phyloP scores from a whole-genome alignment of 164 flowering plant species.

The Aristolochia fimbriata region DNA sequence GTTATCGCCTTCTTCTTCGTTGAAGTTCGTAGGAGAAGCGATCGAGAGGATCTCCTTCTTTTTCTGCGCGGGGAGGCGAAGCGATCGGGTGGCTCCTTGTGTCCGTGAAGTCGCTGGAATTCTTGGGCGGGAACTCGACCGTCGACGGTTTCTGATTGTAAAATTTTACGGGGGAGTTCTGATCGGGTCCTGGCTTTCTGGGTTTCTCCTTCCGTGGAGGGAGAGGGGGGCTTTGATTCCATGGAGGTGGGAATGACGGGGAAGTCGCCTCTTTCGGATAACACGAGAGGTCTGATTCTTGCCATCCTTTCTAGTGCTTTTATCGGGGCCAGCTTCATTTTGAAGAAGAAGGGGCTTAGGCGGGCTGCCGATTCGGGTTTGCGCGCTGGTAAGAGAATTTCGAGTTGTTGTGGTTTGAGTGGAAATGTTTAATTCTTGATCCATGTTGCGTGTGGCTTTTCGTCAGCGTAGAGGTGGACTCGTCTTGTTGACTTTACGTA shows the following conservation, averaged over 20 bases:
- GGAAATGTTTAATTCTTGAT: background rate
- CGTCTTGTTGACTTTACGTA: no score
- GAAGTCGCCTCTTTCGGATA: constrained; percentile 41
- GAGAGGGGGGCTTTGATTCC: background rate
- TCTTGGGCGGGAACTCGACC: constrained; percentile 8
- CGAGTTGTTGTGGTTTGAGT: background rate
- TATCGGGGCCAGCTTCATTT: constrained; percentile 69
- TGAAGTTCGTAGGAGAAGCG: no score
- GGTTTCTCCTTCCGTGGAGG: background rate
- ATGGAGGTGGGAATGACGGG: constrained; percentile 5
- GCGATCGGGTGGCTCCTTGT: background rate
- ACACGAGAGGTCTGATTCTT: constrained; percentile 48
- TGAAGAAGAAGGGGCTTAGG: constrained; percentile 76
- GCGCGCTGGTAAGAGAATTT: constrained; percentile 51
- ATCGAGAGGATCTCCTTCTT: background rate
- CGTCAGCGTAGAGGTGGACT: no score
- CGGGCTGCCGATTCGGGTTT: constrained; percentile 59
- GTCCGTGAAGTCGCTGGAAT: background rate
- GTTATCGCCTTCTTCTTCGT: no score
- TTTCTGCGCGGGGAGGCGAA: background rate
- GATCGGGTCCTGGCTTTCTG: background rate
- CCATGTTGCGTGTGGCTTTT: no score
- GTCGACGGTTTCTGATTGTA: background rate
- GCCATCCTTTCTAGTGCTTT: constrained; percentile 63
- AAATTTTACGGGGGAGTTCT: background rate